Base-by-base conservation (phyloP, 176 grass and related monocot species). In the Oryza glumipatula region DNA sequence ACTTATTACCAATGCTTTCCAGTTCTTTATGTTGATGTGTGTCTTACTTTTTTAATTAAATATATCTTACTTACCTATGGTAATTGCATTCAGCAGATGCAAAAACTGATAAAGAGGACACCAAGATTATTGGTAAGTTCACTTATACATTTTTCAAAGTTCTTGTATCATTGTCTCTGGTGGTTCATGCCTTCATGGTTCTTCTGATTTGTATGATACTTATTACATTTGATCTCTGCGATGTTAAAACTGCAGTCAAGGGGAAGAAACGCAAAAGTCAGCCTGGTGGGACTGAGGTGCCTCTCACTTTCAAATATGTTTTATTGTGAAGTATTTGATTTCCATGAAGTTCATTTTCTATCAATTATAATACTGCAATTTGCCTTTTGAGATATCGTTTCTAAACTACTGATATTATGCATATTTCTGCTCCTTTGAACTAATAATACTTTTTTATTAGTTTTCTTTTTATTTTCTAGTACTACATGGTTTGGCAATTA, bases 231-330 rank as follows among this genome's bases (percentile, higher is more conserved):
- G 43, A 68, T 85, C 51, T 68, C 65, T 92, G 48, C 77, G 64
- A 85, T 87, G 17, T 77, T 86, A 13, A 74, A 74, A 84, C 84
- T 51, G 66, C 86, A 85, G 90, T 73, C 56, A 98, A 92, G 54
- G 93, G 89, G 70, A 98, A 95, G 93, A 98, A 94, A 77, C 96
- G 91, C 24, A 98, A 98, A 88, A 87, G 54, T 86, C 91, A 84
- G 35, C 88, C 84, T 87, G 86, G 88, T 87, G 88, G 86, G 38
- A 80, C 38, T 64, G 93, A 98, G 91, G 96, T 98, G 35, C 36
- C 63, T 60, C 44, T 76, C 22, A 89, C 73, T 68, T 73, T 44
- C 63, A 48, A 58, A 66, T 41, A 28, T 80, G 38, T 14, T 82
- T 15, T 41, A 36, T 67, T 26, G 8, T 68, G 16, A 64, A 68